Percentiles rank a stretch among this genome's conserved stretches.
Evolutionary conservation across 1,284 basidiomycete genomes (phyloP).

Genomic region (Ceratobasidium sp.): DNA sequence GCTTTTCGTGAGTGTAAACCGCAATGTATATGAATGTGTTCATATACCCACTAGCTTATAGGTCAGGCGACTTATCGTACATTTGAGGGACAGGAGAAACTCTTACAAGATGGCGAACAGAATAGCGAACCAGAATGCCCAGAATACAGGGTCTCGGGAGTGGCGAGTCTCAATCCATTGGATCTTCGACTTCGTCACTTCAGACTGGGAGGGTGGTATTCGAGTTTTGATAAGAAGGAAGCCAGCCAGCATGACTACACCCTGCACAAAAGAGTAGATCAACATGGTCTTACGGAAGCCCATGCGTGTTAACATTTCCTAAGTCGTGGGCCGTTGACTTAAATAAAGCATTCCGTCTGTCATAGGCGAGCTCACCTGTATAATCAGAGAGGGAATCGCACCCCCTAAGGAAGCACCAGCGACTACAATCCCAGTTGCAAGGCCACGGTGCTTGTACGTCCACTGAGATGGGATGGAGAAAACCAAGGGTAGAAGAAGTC

Average conservation of each 20-base stretch:
- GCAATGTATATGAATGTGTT: constrained; percentile 50
- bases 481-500: constrained; percentile 16
- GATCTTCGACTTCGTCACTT: constrained; percentile 47
- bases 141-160: constrained; percentile 40
- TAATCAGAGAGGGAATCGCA: background rate
- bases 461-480: constrained; percentile 51
- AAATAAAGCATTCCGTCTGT: too few relatives aligned
- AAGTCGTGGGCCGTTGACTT: background rate
- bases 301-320: constrained; percentile 49
- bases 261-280: constrained; percentile 49
- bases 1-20: constrained; percentile 48
- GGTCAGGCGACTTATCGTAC: constrained; percentile 2
- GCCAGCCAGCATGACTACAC: constrained; percentile 44
- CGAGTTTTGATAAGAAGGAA: constrained; percentile 49
- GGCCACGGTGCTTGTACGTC: constrained; percentile 50
- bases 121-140: constrained; percentile 30
- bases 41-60: constrained; percentile 34
- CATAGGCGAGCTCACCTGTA: background rate
- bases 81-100: background rate
- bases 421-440: constrained; percentile 52
- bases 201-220: background rate
- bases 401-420: constrained; percentile 51
- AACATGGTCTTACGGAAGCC: constrained; percentile 50
- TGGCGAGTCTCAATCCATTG: constrained; percentile 45
- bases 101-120: constrained; percentile 40